phyloP scores from a whole-genome alignment of 2,329 filamentous ascomycete species.

The Teratosphaeria zuluensis region DNA sequence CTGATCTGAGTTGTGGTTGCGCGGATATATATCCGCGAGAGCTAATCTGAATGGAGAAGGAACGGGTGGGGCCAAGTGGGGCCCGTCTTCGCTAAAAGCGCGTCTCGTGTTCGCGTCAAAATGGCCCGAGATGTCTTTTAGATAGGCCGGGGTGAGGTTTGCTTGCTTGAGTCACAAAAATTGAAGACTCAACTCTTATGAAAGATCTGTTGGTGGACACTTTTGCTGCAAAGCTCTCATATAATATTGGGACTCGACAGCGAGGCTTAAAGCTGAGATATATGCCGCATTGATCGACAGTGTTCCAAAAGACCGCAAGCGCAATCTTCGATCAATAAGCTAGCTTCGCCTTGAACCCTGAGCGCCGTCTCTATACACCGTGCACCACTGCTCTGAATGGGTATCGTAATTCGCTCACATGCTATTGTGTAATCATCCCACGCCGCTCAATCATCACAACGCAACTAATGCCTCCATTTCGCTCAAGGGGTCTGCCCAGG shows the following conservation, averaged over 20 bases:
- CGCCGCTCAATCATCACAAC: neutral
- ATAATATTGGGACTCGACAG: too few relatives aligned
- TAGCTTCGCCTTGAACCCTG: neutral
- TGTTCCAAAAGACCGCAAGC: neutral
- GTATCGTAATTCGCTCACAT: neutral
- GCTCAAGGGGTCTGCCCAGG: slow-evolving; percentile 13
- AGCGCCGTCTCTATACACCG: neutral
- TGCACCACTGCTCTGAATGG: neutral
- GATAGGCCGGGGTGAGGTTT: too few relatives aligned
- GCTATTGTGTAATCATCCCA: neutral
- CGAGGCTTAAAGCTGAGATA: too few relatives aligned
- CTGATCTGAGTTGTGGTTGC: neutral
- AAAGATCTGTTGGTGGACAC: too few relatives aligned
- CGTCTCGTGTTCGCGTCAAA: neutral
- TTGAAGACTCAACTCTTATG: too few relatives aligned
- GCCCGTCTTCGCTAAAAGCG: neutral
- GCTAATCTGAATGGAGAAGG: neutral
- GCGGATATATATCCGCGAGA: neutral
- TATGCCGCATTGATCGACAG: neutral
- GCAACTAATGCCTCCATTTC: neutral
- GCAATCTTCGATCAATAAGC: neutral
- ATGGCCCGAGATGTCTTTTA: too few relatives aligned
- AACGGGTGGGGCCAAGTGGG: neutral
- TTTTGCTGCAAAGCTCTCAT: too few relatives aligned
- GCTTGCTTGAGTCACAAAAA: too few relatives aligned